A percentile compares a stretch with the other conserved stretches of the same genome.
Evolutionary conservation across 768 basidiomycete species (phyloP).

Genomic region (Paxillus rubicundulus): DNA sequence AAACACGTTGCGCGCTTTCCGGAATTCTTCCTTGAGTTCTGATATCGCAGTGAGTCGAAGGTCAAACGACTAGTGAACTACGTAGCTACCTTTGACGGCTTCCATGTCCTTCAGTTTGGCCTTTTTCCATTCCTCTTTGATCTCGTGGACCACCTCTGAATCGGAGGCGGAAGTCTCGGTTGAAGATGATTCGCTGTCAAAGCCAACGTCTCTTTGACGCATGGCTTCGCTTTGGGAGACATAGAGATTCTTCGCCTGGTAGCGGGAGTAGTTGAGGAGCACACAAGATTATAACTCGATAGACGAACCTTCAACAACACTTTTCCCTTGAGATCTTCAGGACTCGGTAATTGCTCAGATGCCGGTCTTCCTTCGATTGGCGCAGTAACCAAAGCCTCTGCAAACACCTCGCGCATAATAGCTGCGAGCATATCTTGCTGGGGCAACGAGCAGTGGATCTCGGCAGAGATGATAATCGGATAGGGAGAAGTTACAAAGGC

Average conservation of each 20-base stretch:
- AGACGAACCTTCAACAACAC: conserved; percentile 76
- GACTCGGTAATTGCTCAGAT: conserved; percentile 71
- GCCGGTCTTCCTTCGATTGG: conserved; percentile 47
- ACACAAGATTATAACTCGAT: background rate
- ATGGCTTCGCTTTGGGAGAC: conserved; percentile 40
- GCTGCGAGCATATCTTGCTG: conserved; percentile 79
- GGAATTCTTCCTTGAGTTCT: conserved; percentile 41
- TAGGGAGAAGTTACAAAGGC: conserved; percentile 89
- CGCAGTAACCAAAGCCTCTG: conserved; percentile 47
- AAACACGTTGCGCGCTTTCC: conserved; percentile 41
- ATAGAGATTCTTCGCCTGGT: conserved; percentile 75
- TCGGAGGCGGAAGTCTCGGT: conserved; percentile 38
- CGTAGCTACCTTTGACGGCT: conserved; percentile 33
- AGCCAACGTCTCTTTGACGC: conserved; percentile 29
- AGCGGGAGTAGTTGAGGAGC: background rate
- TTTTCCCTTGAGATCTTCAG: conserved; percentile 72
- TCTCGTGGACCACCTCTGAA: conserved; percentile 25
- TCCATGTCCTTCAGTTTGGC: conserved; percentile 30
- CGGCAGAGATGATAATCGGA: conserved; percentile 90
- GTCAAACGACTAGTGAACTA: background rate
- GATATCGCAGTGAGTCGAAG: conserved; percentile 13
- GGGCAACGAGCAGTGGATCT: conserved; percentile 76
- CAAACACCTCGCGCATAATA: conserved; percentile 69
- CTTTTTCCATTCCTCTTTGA: conserved; percentile 27
- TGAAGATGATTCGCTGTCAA: conserved; percentile 44